A percentile compares a stretch with the other conserved stretches of the same genome.
phyloP scores from a whole-genome alignment of 768 basidiomycete genomes.

The Flagelloscypha sp. region DNA sequence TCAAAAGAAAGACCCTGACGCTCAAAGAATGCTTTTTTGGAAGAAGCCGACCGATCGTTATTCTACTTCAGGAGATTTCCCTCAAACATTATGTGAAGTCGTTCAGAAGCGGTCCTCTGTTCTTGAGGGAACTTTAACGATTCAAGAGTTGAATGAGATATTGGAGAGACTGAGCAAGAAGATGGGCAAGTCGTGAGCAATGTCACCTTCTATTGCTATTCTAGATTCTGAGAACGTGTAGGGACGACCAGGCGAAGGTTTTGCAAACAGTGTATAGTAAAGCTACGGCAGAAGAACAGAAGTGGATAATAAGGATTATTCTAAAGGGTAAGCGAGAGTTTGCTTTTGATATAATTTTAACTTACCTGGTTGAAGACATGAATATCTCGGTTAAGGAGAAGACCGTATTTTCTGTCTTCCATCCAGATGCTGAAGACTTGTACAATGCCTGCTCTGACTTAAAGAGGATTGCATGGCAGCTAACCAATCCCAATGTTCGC shows the following conservation, averaged over 20 bases:
- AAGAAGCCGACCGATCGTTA: constrained; percentile 68
- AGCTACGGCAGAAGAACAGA: constrained; percentile 80
- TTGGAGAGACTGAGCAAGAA: constrained; percentile 71
- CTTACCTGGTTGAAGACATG: constrained; percentile 51
- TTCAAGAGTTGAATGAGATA: constrained; percentile 78
- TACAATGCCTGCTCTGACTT: constrained; percentile 97
- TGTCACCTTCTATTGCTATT: neutral
- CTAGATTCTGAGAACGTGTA: constrained; percentile 21
- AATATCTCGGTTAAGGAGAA: constrained; percentile 90
- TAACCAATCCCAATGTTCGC: constrained; percentile 68
- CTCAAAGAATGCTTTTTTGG: constrained; percentile 82
- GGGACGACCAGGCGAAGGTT: constrained; percentile 67
- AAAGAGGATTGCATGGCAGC: constrained; percentile 85
- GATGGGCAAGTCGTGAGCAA: constrained; percentile 67
- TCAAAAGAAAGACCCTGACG: constrained; percentile 70
- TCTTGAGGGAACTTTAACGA: constrained; percentile 60
- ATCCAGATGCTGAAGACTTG: constrained; percentile 87
- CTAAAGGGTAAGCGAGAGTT: constrained; percentile 60
- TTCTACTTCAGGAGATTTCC: constrained; percentile 81
- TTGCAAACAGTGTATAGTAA: constrained; percentile 71
- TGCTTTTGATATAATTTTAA: constrained; percentile 2
- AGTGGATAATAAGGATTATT: constrained; percentile 94
- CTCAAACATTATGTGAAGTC: constrained; percentile 79
- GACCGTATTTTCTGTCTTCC: constrained; percentile 84
- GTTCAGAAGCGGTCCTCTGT: constrained; percentile 78